phyloP scores from a whole-genome alignment of 345 rosid species.

The Conringia planisiliqua region DNA sequence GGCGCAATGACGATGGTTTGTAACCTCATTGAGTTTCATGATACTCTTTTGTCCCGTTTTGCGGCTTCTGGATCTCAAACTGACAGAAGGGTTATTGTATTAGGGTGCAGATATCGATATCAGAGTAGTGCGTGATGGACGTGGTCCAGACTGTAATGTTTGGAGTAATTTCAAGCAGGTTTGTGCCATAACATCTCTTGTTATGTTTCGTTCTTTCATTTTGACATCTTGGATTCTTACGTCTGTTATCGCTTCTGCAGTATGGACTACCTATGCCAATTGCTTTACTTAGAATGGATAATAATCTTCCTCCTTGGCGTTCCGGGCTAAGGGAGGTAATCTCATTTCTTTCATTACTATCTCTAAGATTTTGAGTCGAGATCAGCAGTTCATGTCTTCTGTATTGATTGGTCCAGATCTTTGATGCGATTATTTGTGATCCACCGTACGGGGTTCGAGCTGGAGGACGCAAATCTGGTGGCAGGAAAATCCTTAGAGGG shows the following conservation, averaged over 20 bases:
- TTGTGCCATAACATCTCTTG: constrained; percentile 1
- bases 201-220: neutral
- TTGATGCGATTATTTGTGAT: constrained; percentile 88
- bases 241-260: constrained; percentile 39
- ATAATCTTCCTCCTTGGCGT: constrained; percentile 97
- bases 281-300: constrained; percentile 85
- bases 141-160: constrained; percentile 90
- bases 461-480: constrained; percentile 95
- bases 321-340: constrained; percentile 77
- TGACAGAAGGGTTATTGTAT: constrained; percentile 16
- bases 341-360: neutral
- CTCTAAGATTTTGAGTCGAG: neutral
- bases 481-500: constrained; percentile 85
- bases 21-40: neutral
- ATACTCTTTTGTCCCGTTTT: neutral
- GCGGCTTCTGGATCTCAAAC: constrained; percentile 4
- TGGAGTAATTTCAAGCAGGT: constrained; percentile 99
- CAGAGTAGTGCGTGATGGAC: constrained; percentile 96
- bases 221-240: neutral
- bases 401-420: constrained; percentile 45
- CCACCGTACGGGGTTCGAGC: constrained; percentile 98
- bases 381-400: neutral
- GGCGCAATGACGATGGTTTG: constrained; percentile 92
- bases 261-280: constrained; percentile 81
- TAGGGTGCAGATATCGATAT: constrained; percentile 99